A percentile compares a stretch with the other conserved stretches of the same genome.
These are phyloP conservation scores for Truncatella angustata DNA, from an alignment of 2,329 filamentous ascomycete genomes.

Conservation along the genomic window DNA sequence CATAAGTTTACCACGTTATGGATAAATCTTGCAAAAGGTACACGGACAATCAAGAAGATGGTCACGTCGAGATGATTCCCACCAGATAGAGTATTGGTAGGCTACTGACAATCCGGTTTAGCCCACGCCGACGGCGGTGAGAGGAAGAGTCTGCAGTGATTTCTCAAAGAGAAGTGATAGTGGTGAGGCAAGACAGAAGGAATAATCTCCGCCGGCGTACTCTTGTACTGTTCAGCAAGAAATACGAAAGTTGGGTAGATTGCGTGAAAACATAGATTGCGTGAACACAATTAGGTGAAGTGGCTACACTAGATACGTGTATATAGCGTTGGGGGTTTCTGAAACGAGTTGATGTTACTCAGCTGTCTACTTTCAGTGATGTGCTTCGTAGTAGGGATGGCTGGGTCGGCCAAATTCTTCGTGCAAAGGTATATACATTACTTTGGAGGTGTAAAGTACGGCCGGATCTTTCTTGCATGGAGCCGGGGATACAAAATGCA, in stretches of 20 bases:
- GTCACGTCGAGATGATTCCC: neutral
- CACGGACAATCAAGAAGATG: neutral
- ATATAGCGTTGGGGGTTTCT: constrained; percentile 15
- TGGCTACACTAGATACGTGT: constrained; percentile 17
- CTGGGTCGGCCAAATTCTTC: neutral
- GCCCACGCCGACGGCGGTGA: neutral
- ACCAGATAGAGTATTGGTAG: neutral
- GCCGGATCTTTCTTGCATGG: constrained; percentile 3
- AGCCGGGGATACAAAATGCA: neutral
- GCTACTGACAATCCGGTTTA: constrained; percentile 3
- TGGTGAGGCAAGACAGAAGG: constrained; percentile 16
- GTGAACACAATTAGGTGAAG: constrained; percentile 12
- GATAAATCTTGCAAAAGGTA: constrained; percentile 13
- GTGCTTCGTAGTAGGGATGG: constrained; percentile 13
- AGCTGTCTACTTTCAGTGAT: constrained; percentile 8
- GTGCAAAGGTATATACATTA: constrained; percentile 11
- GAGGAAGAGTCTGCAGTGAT: neutral
- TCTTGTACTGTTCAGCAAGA: constrained; percentile 14
- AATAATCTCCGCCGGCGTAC: constrained; percentile 21
- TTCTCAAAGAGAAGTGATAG: constrained; percentile 12
- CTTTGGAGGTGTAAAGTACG: constrained; percentile 8
- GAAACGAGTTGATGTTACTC: constrained; percentile 20
- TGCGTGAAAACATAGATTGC: no score
- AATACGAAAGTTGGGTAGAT: constrained; percentile 12
- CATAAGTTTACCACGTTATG: constrained; percentile 18